Base-by-base conservation (phyloP, 1,139 yeast species). In the Zhuliangozyma parablackwelliae region DNA sequence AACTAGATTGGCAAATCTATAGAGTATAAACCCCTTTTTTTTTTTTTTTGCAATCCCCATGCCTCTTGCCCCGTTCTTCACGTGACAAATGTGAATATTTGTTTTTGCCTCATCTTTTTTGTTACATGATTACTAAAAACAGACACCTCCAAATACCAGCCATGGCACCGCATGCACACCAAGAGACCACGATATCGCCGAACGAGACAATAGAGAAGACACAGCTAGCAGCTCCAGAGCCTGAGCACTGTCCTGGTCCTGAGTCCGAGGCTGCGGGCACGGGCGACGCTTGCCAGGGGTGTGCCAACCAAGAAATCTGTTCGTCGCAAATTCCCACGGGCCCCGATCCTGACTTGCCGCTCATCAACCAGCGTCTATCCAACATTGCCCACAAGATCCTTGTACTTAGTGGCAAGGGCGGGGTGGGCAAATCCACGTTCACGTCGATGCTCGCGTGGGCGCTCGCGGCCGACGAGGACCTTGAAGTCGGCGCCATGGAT, bases 191-290 rank as follows among this genome's bases (percentile, higher is more conserved):
- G 5, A 9, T 23, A 7, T 23, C 24, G 9, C 28, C 28, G 7
- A 26, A 11, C 12, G 10, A 11, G 35, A 47, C 45, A 25, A 34
- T 39, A 36, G 43, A 37, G 13, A 41, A 50, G 12, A 40, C 61
- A 3, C 59, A 62, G 43, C 56, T 69, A 24, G 51, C 54, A 35
- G 76, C 76, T 0, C 82, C 86, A 2, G 89, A 84, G 51, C 96
- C 97, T 2, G 97, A 89, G 53, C 97, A 92, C 61, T 92, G 99
- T 66, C 98, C 98, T 0, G 99, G 98, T 0, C 96, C 97, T 1
- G 96, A 90, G 55, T 85, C 95, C 2, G 96, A 88, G 47, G 64
- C 67, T 38, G 98, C 99, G 2, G 99, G 99, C 7, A 79, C 82
- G 53, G 92, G 88, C 2, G 96, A 87, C 54, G 96, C 97, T 10